phyloP scores from a whole-genome alignment of 2,329 filamentous ascomycete species.

The Xylaria hypoxylon region DNA sequence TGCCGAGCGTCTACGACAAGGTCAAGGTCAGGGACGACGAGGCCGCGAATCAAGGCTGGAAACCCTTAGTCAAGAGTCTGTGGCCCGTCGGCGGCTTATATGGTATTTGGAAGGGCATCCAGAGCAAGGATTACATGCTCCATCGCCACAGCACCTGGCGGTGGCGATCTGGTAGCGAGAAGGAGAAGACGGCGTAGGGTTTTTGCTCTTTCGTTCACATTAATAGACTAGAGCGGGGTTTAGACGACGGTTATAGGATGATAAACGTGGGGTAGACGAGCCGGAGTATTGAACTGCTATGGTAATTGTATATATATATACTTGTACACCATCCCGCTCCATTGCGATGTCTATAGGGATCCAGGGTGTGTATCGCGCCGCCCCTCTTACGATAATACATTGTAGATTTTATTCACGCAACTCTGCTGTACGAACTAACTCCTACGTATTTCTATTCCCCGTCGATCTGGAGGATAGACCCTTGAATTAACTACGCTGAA shows the following conservation, averaged over 20 bases:
- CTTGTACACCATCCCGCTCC: slow-evolving; percentile 5
- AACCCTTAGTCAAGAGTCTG: slow-evolving; percentile 58
- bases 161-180: slow-evolving; percentile 54
- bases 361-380: not conserved
- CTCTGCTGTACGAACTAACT: not conserved
- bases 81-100: slow-evolving; percentile 70
- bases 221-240: not conserved
- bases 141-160: slow-evolving; percentile 67
- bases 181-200: slow-evolving; percentile 39
- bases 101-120: slow-evolving; percentile 69
- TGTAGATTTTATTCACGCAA: not conserved
- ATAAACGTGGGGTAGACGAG: not conserved
- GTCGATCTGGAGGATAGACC: no score
- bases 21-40: slow-evolving; percentile 66
- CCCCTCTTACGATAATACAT: not conserved
- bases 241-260: not conserved
- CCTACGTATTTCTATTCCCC: not conserved
- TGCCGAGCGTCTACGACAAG: slow-evolving; percentile 79
- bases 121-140: slow-evolving; percentile 66
- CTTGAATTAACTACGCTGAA: no score
- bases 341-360: not conserved
- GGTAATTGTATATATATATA: slow-evolving; percentile 25
- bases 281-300: not conserved
- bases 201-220: not conserved
- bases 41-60: slow-evolving; percentile 53